Evolutionary conservation across 192 early-diverging fungal species (phyloP).

Genomic region (Backusella liffmaniae): DNA sequence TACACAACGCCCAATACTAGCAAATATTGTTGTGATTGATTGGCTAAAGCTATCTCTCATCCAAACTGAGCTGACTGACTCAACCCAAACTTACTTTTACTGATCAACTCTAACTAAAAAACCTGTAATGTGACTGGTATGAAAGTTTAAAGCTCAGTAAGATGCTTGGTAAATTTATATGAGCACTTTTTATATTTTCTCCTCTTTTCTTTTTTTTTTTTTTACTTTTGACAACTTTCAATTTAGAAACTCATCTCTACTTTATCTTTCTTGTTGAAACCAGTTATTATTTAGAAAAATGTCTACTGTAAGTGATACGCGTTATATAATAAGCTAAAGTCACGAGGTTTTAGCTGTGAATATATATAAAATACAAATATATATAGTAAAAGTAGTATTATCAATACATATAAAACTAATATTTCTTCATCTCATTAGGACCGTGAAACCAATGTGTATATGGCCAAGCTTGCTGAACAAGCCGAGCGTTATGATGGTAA

Average conservation of each 20-base stretch:
- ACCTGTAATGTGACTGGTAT: background rate
- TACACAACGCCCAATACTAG: no score
- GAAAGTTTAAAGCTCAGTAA: background rate
- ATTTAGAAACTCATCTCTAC: conserved; percentile 2
- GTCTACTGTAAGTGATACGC: background rate
- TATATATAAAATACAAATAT: background rate
- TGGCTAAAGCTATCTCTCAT: no score
- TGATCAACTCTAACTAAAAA: no score
- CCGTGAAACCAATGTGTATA: conserved; percentile 85
- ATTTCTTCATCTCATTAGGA: conserved; percentile 15
- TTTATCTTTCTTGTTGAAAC: background rate
- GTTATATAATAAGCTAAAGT: background rate
- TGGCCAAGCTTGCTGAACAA: conserved; percentile 99
- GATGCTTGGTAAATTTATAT: no score
- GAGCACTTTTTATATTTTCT: background rate
- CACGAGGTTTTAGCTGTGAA: background rate
- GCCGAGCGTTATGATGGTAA: conserved; percentile 79
- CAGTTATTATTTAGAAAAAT: background rate
- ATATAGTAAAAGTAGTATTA: background rate
- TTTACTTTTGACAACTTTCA: conserved; percentile 4
- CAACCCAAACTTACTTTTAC: no score
- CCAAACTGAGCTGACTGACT: no score
- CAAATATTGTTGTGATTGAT: no score
- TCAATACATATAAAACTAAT: background rate
- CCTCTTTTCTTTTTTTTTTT: background rate